These are phyloP conservation scores for Solioccasus polychromus DNA, from an alignment of 768 basidiomycete species.

Conservation along the genomic window DNA sequence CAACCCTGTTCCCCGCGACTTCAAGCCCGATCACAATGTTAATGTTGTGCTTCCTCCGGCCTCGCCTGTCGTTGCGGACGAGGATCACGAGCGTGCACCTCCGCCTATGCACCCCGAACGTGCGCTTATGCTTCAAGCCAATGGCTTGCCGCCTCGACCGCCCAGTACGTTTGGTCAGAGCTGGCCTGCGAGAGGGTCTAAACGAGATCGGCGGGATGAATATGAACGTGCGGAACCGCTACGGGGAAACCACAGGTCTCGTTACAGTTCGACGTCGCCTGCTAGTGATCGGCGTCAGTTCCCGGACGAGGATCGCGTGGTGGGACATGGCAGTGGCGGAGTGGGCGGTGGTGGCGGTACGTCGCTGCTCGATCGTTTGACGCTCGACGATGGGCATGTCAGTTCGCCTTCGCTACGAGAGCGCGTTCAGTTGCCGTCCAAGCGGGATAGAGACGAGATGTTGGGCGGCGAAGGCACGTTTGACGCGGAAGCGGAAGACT, in stretches of 20 bases:
- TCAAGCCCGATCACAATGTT: too few relatives aligned
- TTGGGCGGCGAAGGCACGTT: slow-evolving; percentile 10
- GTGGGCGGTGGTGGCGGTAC: slow-evolving; percentile 27
- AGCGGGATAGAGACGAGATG: slow-evolving; percentile 33
- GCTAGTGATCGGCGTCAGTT: slow-evolving; percentile 12
- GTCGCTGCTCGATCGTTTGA: slow-evolving; percentile 40
- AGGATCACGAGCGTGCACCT: slow-evolving; percentile 9
- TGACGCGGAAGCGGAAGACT: slow-evolving; percentile 19
- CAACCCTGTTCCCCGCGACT: too few relatives aligned
- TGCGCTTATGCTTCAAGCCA: slow-evolving; percentile 27
- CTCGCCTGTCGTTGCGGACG: background rate
- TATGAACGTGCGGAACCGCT: slow-evolving; percentile 22
- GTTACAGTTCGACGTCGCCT: slow-evolving; percentile 13
- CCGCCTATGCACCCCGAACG: slow-evolving; percentile 32
- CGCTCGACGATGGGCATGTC: slow-evolving; percentile 19
- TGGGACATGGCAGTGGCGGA: background rate
- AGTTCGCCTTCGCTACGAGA: slow-evolving; percentile 33
- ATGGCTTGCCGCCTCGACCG: slow-evolving; percentile 30
- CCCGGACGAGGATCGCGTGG: slow-evolving; percentile 11
- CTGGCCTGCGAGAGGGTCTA: slow-evolving; percentile 15
- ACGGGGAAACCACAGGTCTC: slow-evolving; percentile 6
- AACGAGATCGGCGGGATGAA: slow-evolving; percentile 21
- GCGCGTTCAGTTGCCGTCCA: slow-evolving; percentile 36
- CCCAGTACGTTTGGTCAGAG: slow-evolving; percentile 12
- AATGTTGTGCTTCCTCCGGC: slow-evolving; percentile 5